These are phyloP conservation scores for Hymenochaete sp. DNA, from an alignment of 1,284 basidiomycete genomes.

Conservation along the genomic window DNA sequence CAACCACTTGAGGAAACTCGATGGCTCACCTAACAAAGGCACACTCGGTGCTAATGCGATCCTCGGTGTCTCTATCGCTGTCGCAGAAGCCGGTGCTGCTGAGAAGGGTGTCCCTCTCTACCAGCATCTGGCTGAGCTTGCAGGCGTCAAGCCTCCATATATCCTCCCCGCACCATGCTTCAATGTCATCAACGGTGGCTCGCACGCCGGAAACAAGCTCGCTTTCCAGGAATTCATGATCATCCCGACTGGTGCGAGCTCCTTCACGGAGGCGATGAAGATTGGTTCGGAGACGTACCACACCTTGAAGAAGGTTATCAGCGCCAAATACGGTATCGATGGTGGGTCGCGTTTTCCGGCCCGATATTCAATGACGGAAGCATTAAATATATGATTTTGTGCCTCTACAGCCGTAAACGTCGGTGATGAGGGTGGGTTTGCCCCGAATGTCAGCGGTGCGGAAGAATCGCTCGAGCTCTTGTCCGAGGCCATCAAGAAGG, in stretches of 20 bases:
- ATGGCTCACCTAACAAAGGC: constrained; percentile 97
- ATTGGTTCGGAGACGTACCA: constrained; percentile 99
- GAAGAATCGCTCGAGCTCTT: constrained; percentile 98
- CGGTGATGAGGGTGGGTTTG: constrained; percentile 99
- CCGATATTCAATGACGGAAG: background rate
- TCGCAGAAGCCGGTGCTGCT: constrained; percentile 86
- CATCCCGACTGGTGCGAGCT: constrained; percentile 84
- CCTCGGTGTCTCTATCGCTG: constrained; percentile 97
- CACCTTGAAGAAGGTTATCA: constrained; percentile 98
- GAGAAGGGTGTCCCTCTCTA: constrained; percentile 95
- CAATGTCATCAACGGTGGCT: constrained; percentile 99
- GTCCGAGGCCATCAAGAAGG: constrained; percentile 92
- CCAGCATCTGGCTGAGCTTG: constrained; percentile 92
- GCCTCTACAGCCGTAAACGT: constrained; percentile 81
- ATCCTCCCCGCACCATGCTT: constrained; percentile 87
- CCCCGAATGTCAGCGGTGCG: constrained; percentile 94
- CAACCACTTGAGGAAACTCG: constrained; percentile 97
- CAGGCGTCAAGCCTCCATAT: constrained; percentile 90
- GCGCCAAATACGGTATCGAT: constrained; percentile 98
- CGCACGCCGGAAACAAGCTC: constrained; percentile 98
- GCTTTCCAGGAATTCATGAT: constrained; percentile 99
- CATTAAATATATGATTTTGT: constrained; percentile 3
- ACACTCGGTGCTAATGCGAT: constrained; percentile 99
- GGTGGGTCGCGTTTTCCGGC: constrained; percentile 39
- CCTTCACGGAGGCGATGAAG: constrained; percentile 97